Conservation (phyloP, 1,139 yeast genomes). For the Yamadazyma blattariae region DNA sequence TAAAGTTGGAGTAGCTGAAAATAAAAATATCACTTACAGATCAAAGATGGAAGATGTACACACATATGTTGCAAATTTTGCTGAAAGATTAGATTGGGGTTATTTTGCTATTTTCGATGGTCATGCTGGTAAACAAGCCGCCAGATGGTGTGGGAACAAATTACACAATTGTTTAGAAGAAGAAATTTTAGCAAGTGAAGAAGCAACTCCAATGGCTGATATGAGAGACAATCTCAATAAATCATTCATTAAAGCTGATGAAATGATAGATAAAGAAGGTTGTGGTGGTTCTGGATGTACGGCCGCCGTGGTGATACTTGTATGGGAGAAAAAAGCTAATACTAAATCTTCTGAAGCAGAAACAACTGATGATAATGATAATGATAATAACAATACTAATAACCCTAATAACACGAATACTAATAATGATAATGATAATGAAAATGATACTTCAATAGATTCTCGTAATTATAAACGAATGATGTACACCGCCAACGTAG, state of each 20-base stretch:
- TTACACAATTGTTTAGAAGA: constrained; percentile 66
- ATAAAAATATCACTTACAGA: constrained; percentile 75
- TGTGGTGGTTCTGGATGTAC: constrained; percentile 84
- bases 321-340: constrained; percentile 62
- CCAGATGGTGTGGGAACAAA: constrained; percentile 93
- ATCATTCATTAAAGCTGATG: constrained; percentile 73
- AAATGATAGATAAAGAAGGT: constrained; percentile 55
- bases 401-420: neutral
- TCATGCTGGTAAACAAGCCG: constrained; percentile 92
- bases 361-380: neutral
- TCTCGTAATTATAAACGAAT: constrained; percentile 52
- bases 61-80: constrained; percentile 88
- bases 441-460: constrained; percentile 2
- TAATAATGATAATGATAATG: constrained; percentile 1
- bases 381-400: constrained; percentile 1
- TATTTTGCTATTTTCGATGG: constrained; percentile 97
- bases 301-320: constrained; percentile 87
- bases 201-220: constrained; percentile 3
- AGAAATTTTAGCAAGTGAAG: constrained; percentile 32
- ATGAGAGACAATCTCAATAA: constrained; percentile 56
- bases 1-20: constrained; percentile 86
- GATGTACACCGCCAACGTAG: constrained; percentile 93
- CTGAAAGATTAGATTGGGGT: constrained; percentile 88
- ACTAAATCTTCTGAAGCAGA: neutral
- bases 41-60: constrained; percentile 97